A percentile compares a stretch with the other conserved stretches of the same genome.
Evolutionary conservation across 73 alveolate species (phyloP).

Genomic region (Blepharisma japonicum): DNA sequence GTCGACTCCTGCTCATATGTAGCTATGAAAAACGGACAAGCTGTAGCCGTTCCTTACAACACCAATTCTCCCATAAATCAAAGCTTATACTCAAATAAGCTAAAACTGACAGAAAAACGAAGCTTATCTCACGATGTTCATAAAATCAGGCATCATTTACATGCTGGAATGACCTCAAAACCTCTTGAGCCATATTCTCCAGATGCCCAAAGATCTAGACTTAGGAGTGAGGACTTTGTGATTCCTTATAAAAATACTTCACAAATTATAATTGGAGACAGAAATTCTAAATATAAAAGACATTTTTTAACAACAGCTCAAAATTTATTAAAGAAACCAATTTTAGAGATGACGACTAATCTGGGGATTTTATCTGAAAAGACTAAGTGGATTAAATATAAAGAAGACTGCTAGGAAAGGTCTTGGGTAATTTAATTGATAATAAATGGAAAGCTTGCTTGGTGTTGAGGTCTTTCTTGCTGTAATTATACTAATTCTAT

Average conservation of each 20-base stretch:
- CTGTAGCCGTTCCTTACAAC: slow-evolving; percentile 63
- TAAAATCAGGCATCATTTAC: slow-evolving; percentile 39
- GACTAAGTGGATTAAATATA: slow-evolving; percentile 48
- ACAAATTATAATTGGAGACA: slow-evolving; percentile 52
- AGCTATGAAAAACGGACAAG: slow-evolving; percentile 57
- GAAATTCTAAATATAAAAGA: slow-evolving; percentile 19
- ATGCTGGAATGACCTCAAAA: slow-evolving; percentile 72
- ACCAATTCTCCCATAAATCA: slow-evolving; percentile 31
- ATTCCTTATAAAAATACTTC: slow-evolving; percentile 67
- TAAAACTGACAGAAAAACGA: neutral
- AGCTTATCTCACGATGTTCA: slow-evolving; percentile 30
- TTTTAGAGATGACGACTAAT: slow-evolving; percentile 44
- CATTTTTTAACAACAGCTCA: slow-evolving; percentile 16
- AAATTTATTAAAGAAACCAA: slow-evolving; percentile 30
- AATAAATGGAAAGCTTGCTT: slow-evolving; percentile 40
- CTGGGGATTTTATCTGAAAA: slow-evolving; percentile 53
- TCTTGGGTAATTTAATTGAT: too few species aligned
- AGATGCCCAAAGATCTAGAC: slow-evolving; percentile 64
- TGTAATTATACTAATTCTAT: slow-evolving; percentile 50
- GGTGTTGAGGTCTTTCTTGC: slow-evolving; percentile 62
- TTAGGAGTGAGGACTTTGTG: slow-evolving; percentile 48
- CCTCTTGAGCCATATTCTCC: slow-evolving; percentile 75
- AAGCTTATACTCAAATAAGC: neutral
- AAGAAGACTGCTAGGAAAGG: neutral
- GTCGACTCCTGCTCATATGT: slow-evolving; percentile 67